Base-by-base conservation (phyloP, 495 filamentous ascomycete genomes). In the Evansstolkia leycettana region DNA sequence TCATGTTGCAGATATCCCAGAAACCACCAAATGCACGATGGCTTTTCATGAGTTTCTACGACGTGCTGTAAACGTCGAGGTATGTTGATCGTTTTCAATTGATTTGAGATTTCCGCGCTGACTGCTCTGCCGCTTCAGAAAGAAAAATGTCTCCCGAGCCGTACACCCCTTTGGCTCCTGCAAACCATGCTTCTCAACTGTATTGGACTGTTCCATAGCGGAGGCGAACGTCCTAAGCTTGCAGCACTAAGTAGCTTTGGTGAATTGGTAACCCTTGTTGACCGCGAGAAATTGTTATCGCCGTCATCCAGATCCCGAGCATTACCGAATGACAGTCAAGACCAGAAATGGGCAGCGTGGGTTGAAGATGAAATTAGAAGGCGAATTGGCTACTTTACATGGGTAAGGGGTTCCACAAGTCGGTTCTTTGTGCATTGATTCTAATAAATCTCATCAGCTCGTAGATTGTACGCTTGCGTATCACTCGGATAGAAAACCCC, bases 21-120 rank as follows among this genome's bases (percentile, higher is more conserved):
- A 57, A 13, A 34, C 44, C 34, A 45, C 55, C 13, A 42, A 53
- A 7, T 57, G 45, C 30, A 40, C 48, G 23, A 30, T 43, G 17
- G 54, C 61, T 28, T 53, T 68, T 19, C 55, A 68, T 37, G 66
- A 70, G 37, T 54, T 70, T 34, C 47, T 64, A 29, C 60, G 62
- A 15, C 50, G 62, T 18, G 61, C 54, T 15, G 52, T 67, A 17
- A 37, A 42, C 17, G 36, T 55, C 32, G 54, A 67, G 50, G 60
- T 62, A 52, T 45, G 28, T n/a, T 7, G 24, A 26, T n/a, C 7
- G n/a, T 7, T 26, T 26, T n/a, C n/a, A 26, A n/a, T 7, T 7
- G 24, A 26, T 7, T 7, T 26, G n/a, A 7, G n/a, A 26, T 26
- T 7, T n/a, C n/a, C 7, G n/a, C 24, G 7, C n/a, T 42, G 2